These are phyloP conservation scores for Sarocladium kiliense DNA, from an alignment of 2,329 filamentous ascomycete species.

Conservation along the genomic window DNA sequence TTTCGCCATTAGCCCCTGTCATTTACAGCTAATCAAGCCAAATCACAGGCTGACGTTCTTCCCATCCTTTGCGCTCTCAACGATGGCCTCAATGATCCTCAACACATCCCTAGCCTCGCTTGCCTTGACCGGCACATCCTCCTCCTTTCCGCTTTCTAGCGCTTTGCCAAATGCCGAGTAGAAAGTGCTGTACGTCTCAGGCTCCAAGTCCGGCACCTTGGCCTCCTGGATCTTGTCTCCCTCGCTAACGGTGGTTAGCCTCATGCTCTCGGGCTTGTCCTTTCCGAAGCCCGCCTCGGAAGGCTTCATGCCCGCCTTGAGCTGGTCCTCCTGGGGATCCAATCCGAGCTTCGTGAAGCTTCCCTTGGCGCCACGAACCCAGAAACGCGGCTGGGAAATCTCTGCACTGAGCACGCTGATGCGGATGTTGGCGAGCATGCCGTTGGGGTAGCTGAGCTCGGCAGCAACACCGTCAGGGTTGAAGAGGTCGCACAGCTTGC, in stretches of 20 bases:
- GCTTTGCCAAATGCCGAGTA: slow-evolving; percentile 52
- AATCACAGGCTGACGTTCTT: slow-evolving; percentile 31
- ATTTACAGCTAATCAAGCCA: no score
- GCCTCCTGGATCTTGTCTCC: slow-evolving; percentile 46
- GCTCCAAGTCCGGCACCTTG: slow-evolving; percentile 53
- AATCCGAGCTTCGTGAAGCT: slow-evolving; percentile 68
- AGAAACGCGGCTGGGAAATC: slow-evolving; percentile 65
- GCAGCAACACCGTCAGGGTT: slow-evolving; percentile 57
- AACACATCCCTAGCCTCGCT: slow-evolving; percentile 49
- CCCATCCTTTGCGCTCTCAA: slow-evolving; percentile 44
- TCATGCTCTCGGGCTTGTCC: slow-evolving; percentile 56
- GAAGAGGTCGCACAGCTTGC: slow-evolving; percentile 31
- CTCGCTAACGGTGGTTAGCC: slow-evolving; percentile 48
- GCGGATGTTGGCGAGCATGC: slow-evolving; percentile 63
- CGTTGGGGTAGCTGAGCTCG: slow-evolving; percentile 59
- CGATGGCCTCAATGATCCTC: slow-evolving; percentile 45
- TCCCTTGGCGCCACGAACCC: slow-evolving; percentile 69
- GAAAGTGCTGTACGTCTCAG: slow-evolving; percentile 63
- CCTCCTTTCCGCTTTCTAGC: slow-evolving; percentile 40
- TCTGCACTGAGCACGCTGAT: slow-evolving; percentile 66
- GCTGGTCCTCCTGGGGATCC: slow-evolving; percentile 71
- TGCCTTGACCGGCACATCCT: slow-evolving; percentile 47
- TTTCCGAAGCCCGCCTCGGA: slow-evolving; percentile 59
- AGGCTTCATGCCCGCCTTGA: slow-evolving; percentile 58
- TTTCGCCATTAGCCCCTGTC: no score